phyloP scores from a whole-genome alignment of 2,329 filamentous ascomycete genomes.

The Cercospora zeae-maydis region DNA sequence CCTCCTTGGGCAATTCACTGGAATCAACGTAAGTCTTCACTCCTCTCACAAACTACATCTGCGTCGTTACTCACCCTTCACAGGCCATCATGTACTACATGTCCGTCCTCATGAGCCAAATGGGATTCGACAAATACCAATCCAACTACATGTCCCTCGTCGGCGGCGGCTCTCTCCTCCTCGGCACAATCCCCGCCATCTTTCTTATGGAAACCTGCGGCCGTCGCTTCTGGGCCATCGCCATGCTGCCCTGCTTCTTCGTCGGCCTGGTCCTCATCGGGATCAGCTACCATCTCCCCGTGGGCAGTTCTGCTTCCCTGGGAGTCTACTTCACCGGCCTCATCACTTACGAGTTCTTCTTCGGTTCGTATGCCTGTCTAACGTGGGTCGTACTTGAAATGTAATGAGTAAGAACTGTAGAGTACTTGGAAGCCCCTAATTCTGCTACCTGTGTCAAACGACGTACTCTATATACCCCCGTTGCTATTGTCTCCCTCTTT shows the following conservation, averaged over 20 bases:
- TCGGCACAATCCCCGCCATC: constrained; percentile 45
- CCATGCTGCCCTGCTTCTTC: constrained; percentile 69
- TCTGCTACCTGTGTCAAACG: no score
- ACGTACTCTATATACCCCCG: no score
- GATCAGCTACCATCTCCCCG: constrained; percentile 56
- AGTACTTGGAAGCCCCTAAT: no score
- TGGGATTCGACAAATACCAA: constrained; percentile 61
- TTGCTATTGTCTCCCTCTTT: no score
- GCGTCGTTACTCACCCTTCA: background rate
- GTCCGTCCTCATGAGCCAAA: constrained; percentile 62
- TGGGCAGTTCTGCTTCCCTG: constrained; percentile 24
- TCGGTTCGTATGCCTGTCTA: constrained; percentile 45
- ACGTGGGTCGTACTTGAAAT: constrained; percentile 29
- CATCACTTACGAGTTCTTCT: constrained; percentile 66
- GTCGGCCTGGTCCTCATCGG: constrained; percentile 66
- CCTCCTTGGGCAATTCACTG: constrained; percentile 66
- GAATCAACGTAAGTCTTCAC: constrained; percentile 49
- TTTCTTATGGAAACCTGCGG: constrained; percentile 70
- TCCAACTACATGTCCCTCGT: constrained; percentile 73
- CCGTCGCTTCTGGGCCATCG: constrained; percentile 70
- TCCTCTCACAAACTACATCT: background rate
- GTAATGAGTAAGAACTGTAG: no score
- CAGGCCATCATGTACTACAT: constrained; percentile 59
- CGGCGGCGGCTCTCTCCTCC: constrained; percentile 62
- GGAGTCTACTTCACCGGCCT: constrained; percentile 66